Evolutionary conservation across 2,329 filamentous ascomycete genomes (phyloP), one percentile per base, ranked within the genome.

Genomic region (Fusarium nisikadoi): DNA sequence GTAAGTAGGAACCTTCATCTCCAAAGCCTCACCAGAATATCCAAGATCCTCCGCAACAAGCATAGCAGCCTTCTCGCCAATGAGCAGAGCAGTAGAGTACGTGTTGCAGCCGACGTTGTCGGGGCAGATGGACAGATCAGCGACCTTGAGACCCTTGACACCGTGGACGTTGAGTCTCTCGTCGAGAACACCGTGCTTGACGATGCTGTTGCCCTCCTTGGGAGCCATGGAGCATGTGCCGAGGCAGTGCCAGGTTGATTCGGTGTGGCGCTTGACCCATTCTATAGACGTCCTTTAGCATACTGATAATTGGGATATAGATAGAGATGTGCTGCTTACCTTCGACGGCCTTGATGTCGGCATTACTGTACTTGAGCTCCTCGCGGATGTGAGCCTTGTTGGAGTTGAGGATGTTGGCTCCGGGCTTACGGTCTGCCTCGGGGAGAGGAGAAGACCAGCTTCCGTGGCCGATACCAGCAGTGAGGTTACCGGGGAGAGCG

Each of bases 141-240:
- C 91, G 29, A 94, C 92, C 86, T 94, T 94, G 75, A 94, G 87
- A 20, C 91, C 90, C 84, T 93, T 87, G 72, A 94, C 91, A 56
- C 92, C 92, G 78, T 94, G 91, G 6, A 94, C 92, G 74, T 94
- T 94, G 62, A 94, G 86, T 66, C 92, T 88, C 81, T 93, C 91
- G 78, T 94, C 92, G 41, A 94, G 82, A 1, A 94, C 92, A 66
- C 92, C 92, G 76, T 94, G 91, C 83, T 92, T 93, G 80, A 94
- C 92, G 77, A 95, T 93, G 76, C 88, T 91, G 84, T 94, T 95
- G 66, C 93, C 93, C 77, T 94, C 88, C 67, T 83, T 87, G 8
- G 93, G 93, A 0, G 91, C 92, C 91, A 94, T 94, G 57, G 90
- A 93, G 83, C 92, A 94, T 3, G 92, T 94, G 81, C 86, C 86